Conservation (phyloP, 176 grass and related monocot genomes). For the Raddia distichophylla region DNA sequence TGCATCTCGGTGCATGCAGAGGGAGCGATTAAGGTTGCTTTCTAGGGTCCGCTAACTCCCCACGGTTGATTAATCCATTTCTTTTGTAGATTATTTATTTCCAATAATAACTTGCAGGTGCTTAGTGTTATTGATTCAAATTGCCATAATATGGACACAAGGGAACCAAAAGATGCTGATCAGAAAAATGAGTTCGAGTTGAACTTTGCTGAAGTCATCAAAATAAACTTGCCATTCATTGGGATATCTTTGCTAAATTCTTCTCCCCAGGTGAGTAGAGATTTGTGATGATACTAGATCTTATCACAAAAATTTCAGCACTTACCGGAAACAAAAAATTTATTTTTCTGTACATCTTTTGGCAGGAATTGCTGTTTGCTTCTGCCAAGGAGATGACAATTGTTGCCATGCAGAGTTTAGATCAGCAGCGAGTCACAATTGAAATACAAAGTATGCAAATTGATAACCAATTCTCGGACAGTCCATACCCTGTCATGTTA, state of each 20-base stretch:
- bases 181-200: conserved; percentile 71
- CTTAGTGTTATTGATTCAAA: conserved; percentile 88
- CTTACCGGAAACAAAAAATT: neutral
- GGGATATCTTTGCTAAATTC: conserved; percentile 96
- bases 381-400: conserved; percentile 81
- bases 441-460: conserved; percentile 89
- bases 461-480: conserved; percentile 91
- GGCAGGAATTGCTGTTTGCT: conserved; percentile 89
- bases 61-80: conserved; percentile 35
- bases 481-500: conserved; percentile 81
- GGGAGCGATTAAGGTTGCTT: conserved; percentile 89
- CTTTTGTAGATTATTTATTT: conserved; percentile 41
- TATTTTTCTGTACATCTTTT: conserved; percentile 43
- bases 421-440: conserved; percentile 72
- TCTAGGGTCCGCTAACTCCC: conserved; percentile 11
- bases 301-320: conserved; percentile 17
- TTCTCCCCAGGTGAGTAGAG: conserved; percentile 71
- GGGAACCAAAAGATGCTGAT: conserved; percentile 67
- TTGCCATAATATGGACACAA: conserved; percentile 74
- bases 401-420: conserved; percentile 86
- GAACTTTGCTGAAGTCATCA: conserved; percentile 72
- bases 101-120: conserved; percentile 64
- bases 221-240: conserved; percentile 76
- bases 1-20: conserved; percentile 81
- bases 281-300: conserved; percentile 17